Percentiles rank a stretch among this genome's conserved stretches.
Conservation (phyloP, 2,329 filamentous ascomycete genomes). For the Pseudogymnoascus sp. region DNA sequence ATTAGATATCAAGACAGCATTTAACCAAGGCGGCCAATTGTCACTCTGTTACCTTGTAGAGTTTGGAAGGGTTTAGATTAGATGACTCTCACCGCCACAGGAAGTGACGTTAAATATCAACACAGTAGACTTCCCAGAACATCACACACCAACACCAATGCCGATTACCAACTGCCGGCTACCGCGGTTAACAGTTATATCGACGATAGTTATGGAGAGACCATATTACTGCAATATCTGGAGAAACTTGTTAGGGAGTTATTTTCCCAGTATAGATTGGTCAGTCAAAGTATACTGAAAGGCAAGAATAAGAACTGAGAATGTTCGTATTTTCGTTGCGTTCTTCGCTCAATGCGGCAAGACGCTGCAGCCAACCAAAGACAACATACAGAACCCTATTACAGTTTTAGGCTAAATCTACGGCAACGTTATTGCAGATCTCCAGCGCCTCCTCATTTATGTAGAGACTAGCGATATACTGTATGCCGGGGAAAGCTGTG, state of each 20-base stretch:
- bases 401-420: background rate
- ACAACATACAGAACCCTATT: background rate
- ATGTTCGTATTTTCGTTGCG: background rate
- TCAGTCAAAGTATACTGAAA: background rate
- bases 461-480: background rate
- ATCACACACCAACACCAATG: background rate
- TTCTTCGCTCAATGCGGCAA: background rate
- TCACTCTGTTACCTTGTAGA: too few relatives aligned
- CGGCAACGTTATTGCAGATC: background rate
- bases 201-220: too few relatives aligned
- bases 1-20: background rate
- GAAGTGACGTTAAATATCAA: background rate
- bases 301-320: background rate
- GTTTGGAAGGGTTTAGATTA: too few relatives aligned
- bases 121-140: background rate
- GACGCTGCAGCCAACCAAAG: background rate
- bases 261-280: too few relatives aligned
- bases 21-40: background rate
- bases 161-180: too few relatives aligned
- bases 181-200: too few relatives aligned
- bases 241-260: background rate
- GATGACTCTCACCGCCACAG: background rate
- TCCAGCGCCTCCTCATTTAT: background rate
- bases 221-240: too few relatives aligned
- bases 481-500: background rate